Evolutionary conservation across 225 moss, liverwort and hornwort genomes (phyloP).

Genomic region (Polytrichum formosum): DNA sequence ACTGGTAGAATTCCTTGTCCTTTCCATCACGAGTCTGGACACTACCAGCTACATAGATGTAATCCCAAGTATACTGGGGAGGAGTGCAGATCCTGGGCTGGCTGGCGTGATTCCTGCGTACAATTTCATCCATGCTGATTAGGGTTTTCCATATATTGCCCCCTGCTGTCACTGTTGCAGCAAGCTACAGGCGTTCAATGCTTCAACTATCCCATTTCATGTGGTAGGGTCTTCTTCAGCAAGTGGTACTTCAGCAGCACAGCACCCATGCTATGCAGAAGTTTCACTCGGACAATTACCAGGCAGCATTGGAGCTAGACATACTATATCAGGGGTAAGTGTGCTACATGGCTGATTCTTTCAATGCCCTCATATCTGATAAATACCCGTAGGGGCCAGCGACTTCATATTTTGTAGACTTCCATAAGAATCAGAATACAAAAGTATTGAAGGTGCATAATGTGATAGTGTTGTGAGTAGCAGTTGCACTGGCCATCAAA

Average conservation of each 20-base stretch:
- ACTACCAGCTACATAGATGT: conserved; percentile 49
- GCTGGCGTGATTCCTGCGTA: conserved; percentile 80
- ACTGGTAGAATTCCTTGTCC: conserved; percentile 8
- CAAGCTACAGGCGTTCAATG: conserved; percentile 96
- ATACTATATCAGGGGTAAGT: conserved; percentile 28
- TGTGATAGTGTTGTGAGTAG: too few relatives aligned
- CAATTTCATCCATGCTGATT: conserved; percentile 81
- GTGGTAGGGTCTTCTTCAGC: conserved; percentile 73
- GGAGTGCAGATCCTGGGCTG: conserved; percentile 99
- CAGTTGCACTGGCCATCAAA: too few relatives aligned
- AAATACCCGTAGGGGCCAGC: too few relatives aligned
- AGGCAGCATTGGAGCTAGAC: conserved; percentile 38
- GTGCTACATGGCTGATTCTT: background rate
- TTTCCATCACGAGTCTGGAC: conserved; percentile 24
- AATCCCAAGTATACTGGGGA: conserved; percentile 72
- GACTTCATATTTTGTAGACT: too few relatives aligned
- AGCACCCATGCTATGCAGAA: conserved; percentile 77
- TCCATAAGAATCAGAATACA: too few relatives aligned
- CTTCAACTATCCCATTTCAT: conserved; percentile 88
- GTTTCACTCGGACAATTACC: conserved; percentile 65
- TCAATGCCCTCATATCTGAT: too few relatives aligned
- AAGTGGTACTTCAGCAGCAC: conserved; percentile 47
- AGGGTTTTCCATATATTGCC: conserved; percentile 54
- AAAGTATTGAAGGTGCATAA: too few relatives aligned
- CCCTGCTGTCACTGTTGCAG: conserved; percentile 99